Conservation (phyloP, 257 asterid species). For the Solanum peruvianum region DNA sequence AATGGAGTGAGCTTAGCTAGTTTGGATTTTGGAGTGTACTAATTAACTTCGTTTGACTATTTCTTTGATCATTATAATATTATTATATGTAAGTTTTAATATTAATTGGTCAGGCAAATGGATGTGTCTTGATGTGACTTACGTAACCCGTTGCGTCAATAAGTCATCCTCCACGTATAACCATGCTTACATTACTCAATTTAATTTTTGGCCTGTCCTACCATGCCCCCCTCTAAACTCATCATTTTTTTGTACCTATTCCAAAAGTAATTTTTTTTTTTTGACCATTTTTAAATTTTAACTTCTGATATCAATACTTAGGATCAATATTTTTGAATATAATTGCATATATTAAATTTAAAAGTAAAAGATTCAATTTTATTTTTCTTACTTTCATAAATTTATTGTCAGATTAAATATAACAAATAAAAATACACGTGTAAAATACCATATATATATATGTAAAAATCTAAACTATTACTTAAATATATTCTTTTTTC, state of each 20-base stretch:
- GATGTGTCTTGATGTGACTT: background rate
- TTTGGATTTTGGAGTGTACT: background rate
- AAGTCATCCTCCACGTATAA: background rate
- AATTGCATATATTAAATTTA: too few species aligned
- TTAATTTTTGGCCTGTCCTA: background rate
- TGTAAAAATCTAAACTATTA: background rate
- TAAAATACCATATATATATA: too few species aligned
- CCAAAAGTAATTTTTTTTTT: background rate
- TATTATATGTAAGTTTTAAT: background rate
- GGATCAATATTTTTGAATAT: too few species aligned
- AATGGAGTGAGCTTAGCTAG: background rate
- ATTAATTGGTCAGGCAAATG: slow-evolving; percentile 2
- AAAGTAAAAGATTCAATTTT: too few species aligned
- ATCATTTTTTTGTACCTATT: background rate
- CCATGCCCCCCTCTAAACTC: background rate
- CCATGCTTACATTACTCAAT: background rate
- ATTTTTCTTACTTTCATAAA: too few species aligned
- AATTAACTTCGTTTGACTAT: background rate
- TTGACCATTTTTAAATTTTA: too few species aligned
- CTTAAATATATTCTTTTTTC: background rate
- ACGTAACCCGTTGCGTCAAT: background rate
- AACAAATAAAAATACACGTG: background rate
- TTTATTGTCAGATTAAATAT: too few species aligned
- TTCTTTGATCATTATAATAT: background rate
- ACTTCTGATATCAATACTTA: too few species aligned